These are phyloP conservation scores for Aspergillus incahuasiensis DNA, from an alignment of 495 filamentous ascomycete genomes.

Conservation along the genomic window DNA sequence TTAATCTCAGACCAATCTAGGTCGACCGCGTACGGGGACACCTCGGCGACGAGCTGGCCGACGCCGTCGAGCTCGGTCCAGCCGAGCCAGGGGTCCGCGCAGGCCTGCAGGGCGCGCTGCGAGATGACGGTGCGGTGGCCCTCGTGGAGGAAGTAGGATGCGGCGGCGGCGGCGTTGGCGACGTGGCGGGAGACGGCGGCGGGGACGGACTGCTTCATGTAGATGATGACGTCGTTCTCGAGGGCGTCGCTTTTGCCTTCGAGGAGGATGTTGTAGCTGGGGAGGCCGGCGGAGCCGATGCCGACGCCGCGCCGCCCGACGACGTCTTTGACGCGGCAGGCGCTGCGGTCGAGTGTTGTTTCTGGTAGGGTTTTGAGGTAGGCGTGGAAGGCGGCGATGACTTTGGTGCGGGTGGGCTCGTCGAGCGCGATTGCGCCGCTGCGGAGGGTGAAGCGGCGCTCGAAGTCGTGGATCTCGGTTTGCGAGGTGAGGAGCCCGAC, in stretches of 20 bases:
- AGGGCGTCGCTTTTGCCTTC: slow-evolving; percentile 17
- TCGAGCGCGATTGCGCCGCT: slow-evolving; percentile 13
- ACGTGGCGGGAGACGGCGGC: slow-evolving; percentile 15
- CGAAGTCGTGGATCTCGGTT: slow-evolving; percentile 16
- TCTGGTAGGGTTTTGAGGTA: slow-evolving; percentile 13
- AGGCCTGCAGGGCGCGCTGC: slow-evolving; percentile 15
- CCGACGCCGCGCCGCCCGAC: slow-evolving; percentile 18
- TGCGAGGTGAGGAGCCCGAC: slow-evolving; percentile 5
- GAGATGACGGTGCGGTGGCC: slow-evolving; percentile 19
- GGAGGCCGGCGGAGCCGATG: slow-evolving; percentile 17
- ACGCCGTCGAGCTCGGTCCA: slow-evolving; percentile 19
- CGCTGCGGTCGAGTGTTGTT: not conserved
- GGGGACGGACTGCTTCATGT: slow-evolving; percentile 16
- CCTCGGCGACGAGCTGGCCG: slow-evolving; percentile 17
- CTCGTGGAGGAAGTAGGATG: slow-evolving; percentile 17
- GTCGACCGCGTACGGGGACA: slow-evolving; percentile 15
- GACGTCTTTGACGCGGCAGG: slow-evolving; percentile 13
- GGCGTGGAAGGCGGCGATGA: slow-evolving; percentile 1
- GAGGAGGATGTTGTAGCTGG: slow-evolving; percentile 14
- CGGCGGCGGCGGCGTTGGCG: slow-evolving; percentile 2
- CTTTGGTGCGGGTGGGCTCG: slow-evolving; percentile 8
- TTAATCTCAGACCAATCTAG: slow-evolving; percentile 19
- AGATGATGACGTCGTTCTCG: slow-evolving; percentile 19
- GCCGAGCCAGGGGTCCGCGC: slow-evolving; percentile 15
- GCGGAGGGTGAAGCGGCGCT: slow-evolving; percentile 12